Conservation (phyloP, 495 filamentous ascomycete genomes). For the Aspergillus steynii region DNA sequence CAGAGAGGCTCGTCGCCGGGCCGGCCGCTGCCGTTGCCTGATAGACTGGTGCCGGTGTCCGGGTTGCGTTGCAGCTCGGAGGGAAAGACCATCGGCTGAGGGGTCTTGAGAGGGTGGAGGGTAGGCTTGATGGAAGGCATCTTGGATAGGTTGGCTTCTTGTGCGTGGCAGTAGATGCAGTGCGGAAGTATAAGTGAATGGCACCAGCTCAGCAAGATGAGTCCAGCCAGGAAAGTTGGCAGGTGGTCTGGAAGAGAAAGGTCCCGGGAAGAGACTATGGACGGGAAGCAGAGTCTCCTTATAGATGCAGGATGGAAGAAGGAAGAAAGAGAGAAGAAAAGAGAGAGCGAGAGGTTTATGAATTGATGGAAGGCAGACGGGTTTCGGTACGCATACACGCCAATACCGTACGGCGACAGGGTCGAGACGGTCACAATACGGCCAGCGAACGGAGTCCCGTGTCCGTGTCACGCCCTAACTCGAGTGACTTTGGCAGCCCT, state of each 20-base stretch:
- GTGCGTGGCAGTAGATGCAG: slow-evolving; percentile 6
- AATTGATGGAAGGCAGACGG: slow-evolving; percentile 4
- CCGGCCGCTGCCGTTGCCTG: slow-evolving; percentile 41
- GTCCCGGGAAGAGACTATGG: slow-evolving; percentile 5
- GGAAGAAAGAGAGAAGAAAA: slow-evolving; percentile 8
- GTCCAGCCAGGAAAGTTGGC: background rate
- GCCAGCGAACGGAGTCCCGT: background rate
- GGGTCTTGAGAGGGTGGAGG: slow-evolving; percentile 74
- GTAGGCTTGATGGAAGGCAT: slow-evolving; percentile 62
- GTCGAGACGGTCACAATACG: slow-evolving; percentile 8
- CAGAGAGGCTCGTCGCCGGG: slow-evolving; percentile 49
- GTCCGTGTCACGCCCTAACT: background rate
- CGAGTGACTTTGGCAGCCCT: no score
- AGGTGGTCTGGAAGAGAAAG: background rate
- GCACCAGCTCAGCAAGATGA: background rate
- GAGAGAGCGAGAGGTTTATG: slow-evolving; percentile 12
- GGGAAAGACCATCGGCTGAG: slow-evolving; percentile 73
- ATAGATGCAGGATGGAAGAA: slow-evolving; percentile 11
- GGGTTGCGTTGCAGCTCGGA: slow-evolving; percentile 61
- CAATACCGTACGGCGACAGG: slow-evolving; percentile 8
- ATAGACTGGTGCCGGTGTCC: slow-evolving; percentile 27
- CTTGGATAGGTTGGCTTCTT: slow-evolving; percentile 20
- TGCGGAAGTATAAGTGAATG: slow-evolving; percentile 4
- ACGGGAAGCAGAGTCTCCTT: slow-evolving; percentile 4
- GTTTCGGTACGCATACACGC: slow-evolving; percentile 12